phyloP scores from a whole-genome alignment of 176 grass and related monocot species.

The Cenchrus americanus region DNA sequence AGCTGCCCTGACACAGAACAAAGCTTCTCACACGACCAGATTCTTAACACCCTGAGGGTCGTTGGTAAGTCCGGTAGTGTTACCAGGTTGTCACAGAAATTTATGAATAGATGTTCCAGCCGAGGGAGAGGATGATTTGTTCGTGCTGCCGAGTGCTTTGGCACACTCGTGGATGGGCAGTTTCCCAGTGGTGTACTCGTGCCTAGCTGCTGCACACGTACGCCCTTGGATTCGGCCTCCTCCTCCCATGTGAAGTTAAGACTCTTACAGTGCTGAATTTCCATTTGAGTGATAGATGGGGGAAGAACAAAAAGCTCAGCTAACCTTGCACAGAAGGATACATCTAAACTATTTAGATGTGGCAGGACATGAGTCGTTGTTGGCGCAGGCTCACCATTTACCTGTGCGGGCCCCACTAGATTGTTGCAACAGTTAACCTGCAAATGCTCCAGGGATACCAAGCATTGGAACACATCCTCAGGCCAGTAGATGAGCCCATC shows the following conservation, averaged over 20 bases:
- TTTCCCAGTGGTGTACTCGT: neutral
- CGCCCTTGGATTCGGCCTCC: neutral
- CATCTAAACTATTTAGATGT: neutral
- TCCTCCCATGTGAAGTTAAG: neutral
- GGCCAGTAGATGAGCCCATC: constrained; percentile 28
- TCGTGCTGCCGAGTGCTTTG: neutral
- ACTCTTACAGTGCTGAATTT: accelerated
- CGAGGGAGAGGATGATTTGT: neutral
- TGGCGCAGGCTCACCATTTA: neutral
- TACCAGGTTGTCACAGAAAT: neutral
- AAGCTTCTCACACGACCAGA: neutral
- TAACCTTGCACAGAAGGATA: accelerated
- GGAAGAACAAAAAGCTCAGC: constrained; percentile 21
- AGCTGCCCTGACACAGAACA: neutral
- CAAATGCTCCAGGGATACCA: constrained; percentile 14
- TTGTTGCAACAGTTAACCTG: neutral
- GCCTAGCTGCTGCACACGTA: neutral
- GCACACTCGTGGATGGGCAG: neutral
- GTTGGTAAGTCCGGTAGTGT: neutral
- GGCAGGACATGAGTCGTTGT: neutral
- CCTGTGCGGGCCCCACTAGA: neutral
- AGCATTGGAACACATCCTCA: neutral
- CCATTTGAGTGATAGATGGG: neutral
- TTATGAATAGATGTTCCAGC: accelerated
- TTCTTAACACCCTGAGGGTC: neutral